Evolutionary conservation across 2,329 filamentous ascomycete species (phyloP).

Genomic region (Penicillium sp.): DNA sequence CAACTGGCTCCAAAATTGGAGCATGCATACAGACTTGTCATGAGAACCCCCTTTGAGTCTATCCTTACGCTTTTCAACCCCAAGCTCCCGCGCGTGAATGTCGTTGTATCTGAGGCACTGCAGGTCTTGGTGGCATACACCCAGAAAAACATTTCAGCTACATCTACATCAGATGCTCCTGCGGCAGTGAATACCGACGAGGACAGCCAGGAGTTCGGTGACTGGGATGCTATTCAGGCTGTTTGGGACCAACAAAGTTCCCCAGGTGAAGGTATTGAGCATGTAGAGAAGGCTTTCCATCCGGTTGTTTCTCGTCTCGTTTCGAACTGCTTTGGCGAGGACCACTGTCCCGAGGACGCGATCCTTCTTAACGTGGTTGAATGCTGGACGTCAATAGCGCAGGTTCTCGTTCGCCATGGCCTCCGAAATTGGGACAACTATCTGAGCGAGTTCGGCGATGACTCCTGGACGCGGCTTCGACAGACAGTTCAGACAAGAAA

Average conservation of each 20-base stretch:
- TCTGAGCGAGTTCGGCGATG: constrained; percentile 45
- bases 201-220: constrained; percentile 58
- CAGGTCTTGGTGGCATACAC: constrained; percentile 40
- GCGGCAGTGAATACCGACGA: constrained; percentile 39
- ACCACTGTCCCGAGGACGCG: constrained; percentile 46
- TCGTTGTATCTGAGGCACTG: constrained; percentile 44
- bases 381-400: constrained; percentile 47
- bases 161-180: constrained; percentile 15
- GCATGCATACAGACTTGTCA: constrained; percentile 38
- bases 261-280: constrained; percentile 21
- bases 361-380: constrained; percentile 47
- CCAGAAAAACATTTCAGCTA: constrained; percentile 22
- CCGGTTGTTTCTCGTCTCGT: constrained; percentile 46
- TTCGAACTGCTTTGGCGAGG: constrained; percentile 55
- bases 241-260: constrained; percentile 27
- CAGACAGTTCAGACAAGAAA: constrained; percentile 42
- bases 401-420: constrained; percentile 40
- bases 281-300: constrained; percentile 39
- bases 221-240: constrained; percentile 49
- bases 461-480: constrained; percentile 42
- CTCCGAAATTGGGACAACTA: constrained; percentile 49
- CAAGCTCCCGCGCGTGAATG: constrained; percentile 37
- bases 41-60: constrained; percentile 37
- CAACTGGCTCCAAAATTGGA: constrained; percentile 34
- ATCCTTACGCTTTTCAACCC: constrained; percentile 48